Base-by-base conservation (phyloP, 371 early-diverging fungal genomes). In the Mortierella sp. region DNA sequence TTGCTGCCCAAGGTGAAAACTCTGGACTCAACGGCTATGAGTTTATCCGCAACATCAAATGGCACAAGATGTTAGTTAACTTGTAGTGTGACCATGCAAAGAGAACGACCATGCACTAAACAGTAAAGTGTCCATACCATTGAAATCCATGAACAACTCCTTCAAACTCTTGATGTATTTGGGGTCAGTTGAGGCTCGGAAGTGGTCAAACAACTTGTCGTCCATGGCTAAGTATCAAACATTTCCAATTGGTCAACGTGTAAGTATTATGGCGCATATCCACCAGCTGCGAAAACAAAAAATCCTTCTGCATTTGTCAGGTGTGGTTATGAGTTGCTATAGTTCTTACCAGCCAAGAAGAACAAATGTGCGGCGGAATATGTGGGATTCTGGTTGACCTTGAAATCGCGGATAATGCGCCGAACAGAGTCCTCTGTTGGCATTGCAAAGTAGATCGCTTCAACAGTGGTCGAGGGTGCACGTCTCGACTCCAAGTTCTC, bases 371-470 rank as follows among this genome's bases (percentile, higher is more conserved):
- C 87, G 34, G 87, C 87, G 48, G 87, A 68, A 76, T 86, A 86
- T 70, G 80, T 80, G 65, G 87, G 74, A 44, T 71, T 73, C 54
- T 55, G 80, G 50, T 80, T 80, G 26, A 55, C 73, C 78, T 80
- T 82, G 71, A 86, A 86, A 55, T 86, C 87, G n/a, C 87, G 82
- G 58, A 86, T 86, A 65, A 86, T 82, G n/a, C 87, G 82, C 63
- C 87, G 87, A 70, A 98, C 90, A 34, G 96, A 94, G 58, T 95
- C 94, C 50, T 92, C 91, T 2, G 95, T 94, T n/a, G 99, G 97
- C 45, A 95, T 92, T 75, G 99, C 89, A 80, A 99, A 94, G 88
- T 99, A 98, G 74, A 99, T 92, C 19, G 97, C 99, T 75, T 98
- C 98, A 8, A 94, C 92, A 70, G 92, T 91, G 3, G 97, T 95